Percentiles rank a stretch among this genome's conserved stretches.
These are phyloP conservation scores for Fusarium sp. DNA, from an alignment of 2,329 filamentous ascomycete species.

Conservation along the genomic window DNA sequence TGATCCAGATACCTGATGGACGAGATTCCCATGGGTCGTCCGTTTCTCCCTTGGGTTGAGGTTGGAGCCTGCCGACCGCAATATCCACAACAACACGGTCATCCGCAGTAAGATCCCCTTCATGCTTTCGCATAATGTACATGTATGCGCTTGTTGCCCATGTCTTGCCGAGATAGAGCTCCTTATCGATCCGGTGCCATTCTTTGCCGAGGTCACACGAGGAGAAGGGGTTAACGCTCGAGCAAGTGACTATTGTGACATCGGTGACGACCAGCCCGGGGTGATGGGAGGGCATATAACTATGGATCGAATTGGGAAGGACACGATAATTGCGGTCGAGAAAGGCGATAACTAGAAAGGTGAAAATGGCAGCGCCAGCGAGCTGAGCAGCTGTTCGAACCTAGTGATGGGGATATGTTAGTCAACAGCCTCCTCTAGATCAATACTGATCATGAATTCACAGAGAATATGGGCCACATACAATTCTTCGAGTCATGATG, in stretches of 20 bases:
- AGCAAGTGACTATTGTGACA: conserved; percentile 80
- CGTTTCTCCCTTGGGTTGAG: conserved; percentile 57
- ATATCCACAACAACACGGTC: conserved; percentile 86
- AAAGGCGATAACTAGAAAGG: conserved; percentile 78
- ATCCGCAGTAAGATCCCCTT: conserved; percentile 78
- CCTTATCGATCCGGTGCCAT: conserved; percentile 90
- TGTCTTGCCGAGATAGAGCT: conserved; percentile 79
- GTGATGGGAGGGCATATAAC: conserved; percentile 86
- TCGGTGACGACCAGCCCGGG: conserved; percentile 87
- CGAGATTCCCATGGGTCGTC: conserved; percentile 80
- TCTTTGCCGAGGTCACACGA: conserved; percentile 77
- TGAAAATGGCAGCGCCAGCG: conserved; percentile 69
- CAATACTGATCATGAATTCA: not conserved
- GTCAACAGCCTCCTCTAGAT: not conserved
- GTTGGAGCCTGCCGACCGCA: conserved; percentile 76
- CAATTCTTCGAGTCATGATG: conserved; percentile 52
- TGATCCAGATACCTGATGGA: conserved; percentile 82
- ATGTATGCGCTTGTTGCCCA: conserved; percentile 83
- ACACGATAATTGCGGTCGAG: conserved; percentile 91
- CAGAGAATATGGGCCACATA: conserved; percentile 32
- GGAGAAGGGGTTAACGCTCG: conserved; percentile 76
- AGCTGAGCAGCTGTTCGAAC: conserved; percentile 80
- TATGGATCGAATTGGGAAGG: conserved; percentile 85
- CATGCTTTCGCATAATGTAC: conserved; percentile 83
- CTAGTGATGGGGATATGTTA: conserved; percentile 45